Percentiles rank a stretch among this genome's conserved stretches.
Conservation (phyloP, 768 basidiomycete species). For the Pleurotus salmoneostramineus region DNA sequence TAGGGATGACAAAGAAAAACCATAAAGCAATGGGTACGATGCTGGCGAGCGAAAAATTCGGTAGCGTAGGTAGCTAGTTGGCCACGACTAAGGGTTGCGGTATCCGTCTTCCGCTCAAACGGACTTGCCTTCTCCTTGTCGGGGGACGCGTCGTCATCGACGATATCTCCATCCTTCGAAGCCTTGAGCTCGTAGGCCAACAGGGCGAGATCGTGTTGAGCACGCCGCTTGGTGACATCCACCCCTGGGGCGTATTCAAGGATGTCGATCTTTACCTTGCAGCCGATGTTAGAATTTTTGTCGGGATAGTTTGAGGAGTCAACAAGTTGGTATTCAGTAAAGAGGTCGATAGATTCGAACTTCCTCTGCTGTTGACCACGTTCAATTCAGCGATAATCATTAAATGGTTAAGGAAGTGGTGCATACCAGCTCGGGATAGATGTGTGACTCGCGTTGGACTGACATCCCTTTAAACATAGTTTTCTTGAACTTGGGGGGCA, state of each 20-base stretch:
- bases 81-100: slow-evolving; percentile 4
- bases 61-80: slow-evolving; percentile 21
- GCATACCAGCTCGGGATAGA: background rate
- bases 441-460: background rate
- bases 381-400: background rate
- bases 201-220: background rate
- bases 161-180: background rate
- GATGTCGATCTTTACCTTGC: slow-evolving; percentile 5
- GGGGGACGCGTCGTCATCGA: background rate
- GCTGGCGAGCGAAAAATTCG: slow-evolving; percentile 18
- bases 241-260: background rate
- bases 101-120: background rate
- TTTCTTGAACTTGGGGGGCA: background rate
- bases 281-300: background rate
- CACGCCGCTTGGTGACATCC: background rate
- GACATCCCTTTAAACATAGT: background rate
- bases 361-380: background rate
- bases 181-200: background rate
- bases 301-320: slow-evolving; percentile 9
- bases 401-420: background rate
- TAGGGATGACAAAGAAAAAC: slow-evolving; percentile 18
- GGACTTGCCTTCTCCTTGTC: background rate
- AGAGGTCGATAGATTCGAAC: too few relatives aligned
- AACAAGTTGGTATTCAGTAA: background rate
- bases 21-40: slow-evolving; percentile 24